Evolutionary conservation across 441 rosid genomes (phyloP), one percentile per base, ranked within the genome.

Genomic region (Mallotus repandus): DNA sequence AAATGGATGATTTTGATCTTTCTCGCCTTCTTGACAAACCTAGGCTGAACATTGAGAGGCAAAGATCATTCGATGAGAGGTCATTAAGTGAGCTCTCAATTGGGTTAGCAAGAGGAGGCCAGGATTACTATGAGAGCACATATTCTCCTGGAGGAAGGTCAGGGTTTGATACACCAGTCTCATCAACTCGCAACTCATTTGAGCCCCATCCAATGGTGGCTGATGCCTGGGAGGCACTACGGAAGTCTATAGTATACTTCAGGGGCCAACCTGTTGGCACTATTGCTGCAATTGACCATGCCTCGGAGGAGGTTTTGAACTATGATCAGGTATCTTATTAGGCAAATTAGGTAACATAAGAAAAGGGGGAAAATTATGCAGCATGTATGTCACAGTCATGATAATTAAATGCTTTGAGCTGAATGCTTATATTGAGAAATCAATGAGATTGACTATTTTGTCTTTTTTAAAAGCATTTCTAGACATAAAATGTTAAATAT

Each of bases 131-230:
- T 73, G 94, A 91, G 76, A 81, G 78, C 78, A 84, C 87, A 2
- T 82, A 85, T 72, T 91, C 97, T 0, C 97, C 97, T 0, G 86
- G 97, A 50, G 86, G 86, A 57, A 84, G 93, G 86, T 94, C 97
- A 2, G 95, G 88, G 58, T 79, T 87, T 32, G 88, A 89, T 70
- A 89, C 97, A 0, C 97, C 98, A 7, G 83, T 80, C 18, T 94
- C 98, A 1, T 89, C 86, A 0, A 68, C 97, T 60, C 86, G 91
- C 73, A 89, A 89, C 86, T 88, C 89, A 41, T 92, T 92, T 62
- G 97, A 94, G 71, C 87, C 97, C 9, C 98, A 90, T 62, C 97
- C 98, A 0, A 94, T 92, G 97, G 88, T 92, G 73, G 95, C 93
- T 32, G 98, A 94, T 13, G 97, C 98, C 3, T 94, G 97, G 98